Conservation (phyloP, 768 basidiomycete genomes). For the Hysterangium stoloniferum region DNA sequence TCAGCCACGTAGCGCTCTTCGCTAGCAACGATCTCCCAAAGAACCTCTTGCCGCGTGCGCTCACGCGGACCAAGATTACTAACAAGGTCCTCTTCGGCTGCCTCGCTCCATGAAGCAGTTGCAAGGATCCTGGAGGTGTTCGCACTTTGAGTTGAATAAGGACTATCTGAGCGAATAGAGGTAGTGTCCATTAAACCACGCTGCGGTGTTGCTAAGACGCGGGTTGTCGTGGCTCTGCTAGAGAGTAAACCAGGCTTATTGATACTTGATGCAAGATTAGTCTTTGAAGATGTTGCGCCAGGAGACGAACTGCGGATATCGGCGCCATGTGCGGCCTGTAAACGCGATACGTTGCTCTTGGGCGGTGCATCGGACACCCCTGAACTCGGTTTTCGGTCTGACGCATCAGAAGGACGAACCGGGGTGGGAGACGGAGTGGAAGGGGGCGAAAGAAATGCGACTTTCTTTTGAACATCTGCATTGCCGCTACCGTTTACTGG, state of each 20-base stretch:
- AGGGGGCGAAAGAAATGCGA: slow-evolving; percentile 79
- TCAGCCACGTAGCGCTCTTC: slow-evolving; percentile 97
- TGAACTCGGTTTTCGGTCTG: background rate
- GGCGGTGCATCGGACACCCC: slow-evolving; percentile 20
- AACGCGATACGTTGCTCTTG: slow-evolving; percentile 71
- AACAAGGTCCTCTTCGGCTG: slow-evolving; percentile 89
- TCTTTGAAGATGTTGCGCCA: slow-evolving; percentile 57
- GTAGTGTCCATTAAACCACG: slow-evolving; percentile 34
- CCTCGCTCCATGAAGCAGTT: slow-evolving; percentile 86
- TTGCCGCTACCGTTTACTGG: slow-evolving; percentile 37
- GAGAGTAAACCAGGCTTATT: slow-evolving; percentile 29
- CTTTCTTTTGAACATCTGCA: slow-evolving; percentile 59
- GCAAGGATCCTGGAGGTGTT: slow-evolving; percentile 63
- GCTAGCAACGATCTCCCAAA: slow-evolving; percentile 94
- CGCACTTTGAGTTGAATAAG: slow-evolving; percentile 72
- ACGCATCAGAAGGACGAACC: background rate
- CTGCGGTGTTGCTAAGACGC: slow-evolving; percentile 42
- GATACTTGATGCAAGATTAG: slow-evolving; percentile 41
- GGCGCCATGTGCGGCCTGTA: slow-evolving; percentile 66
- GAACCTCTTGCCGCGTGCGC: slow-evolving; percentile 89
- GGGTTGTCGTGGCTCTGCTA: slow-evolving; percentile 49
- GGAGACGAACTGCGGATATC: slow-evolving; percentile 60
- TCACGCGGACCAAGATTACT: slow-evolving; percentile 90
- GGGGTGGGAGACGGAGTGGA: slow-evolving; percentile 47
- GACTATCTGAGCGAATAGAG: slow-evolving; percentile 73